Base-by-base conservation (phyloP, 768 basidiomycete species). In the Pleurotus tuoliensis region DNA sequence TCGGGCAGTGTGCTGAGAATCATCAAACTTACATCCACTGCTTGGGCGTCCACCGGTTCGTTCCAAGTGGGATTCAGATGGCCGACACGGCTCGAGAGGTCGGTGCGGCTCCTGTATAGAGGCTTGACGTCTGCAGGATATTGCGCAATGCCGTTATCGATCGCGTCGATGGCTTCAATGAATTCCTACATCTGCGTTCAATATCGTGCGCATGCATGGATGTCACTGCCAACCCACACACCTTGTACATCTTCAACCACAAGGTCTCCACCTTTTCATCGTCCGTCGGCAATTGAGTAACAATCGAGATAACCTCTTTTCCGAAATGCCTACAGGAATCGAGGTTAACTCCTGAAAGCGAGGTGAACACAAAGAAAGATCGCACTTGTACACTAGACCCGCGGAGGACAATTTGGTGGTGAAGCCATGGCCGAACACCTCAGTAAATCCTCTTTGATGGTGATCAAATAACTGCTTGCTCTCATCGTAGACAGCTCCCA, bases 11-110 rank as follows among this genome's bases (percentile, higher is more conserved):
- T 45, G 53, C 47, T 4, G 25, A 48, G 16, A 15, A 34, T 24
- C 30, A 9, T 44, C 15, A 27, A 5, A 76, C 87, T 46, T 69
- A 94, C 94, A 71, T 97, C 90, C 43, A 90, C 73, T 20, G 76
- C 75, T 55, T 80, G 67, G n/a, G 86, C 72, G 63, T 83, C 84
- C n/a, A 74, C 68, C 3, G 82, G 67, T 68, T 96, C 84, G 67
- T 98, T 98, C 96, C 96, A 99, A 6, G 84, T 76, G 3, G 96
- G 92, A 70, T 99, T 99, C 48, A 98, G 80, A 63, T 78, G 75
- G 5, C 82, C 84, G 22, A 99, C 89, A 57, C 96, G 86, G 61
- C 84, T 84, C 12, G 90, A 89, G 5, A 99, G 73, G 70, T 96
- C 92, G 11, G 95, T 96, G 46, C 84, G 76, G 60, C 75, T 85